These are phyloP conservation scores for Wickerhamiella allomyrinae DNA, from an alignment of 805 yeast species.

Conservation along the genomic window DNA sequence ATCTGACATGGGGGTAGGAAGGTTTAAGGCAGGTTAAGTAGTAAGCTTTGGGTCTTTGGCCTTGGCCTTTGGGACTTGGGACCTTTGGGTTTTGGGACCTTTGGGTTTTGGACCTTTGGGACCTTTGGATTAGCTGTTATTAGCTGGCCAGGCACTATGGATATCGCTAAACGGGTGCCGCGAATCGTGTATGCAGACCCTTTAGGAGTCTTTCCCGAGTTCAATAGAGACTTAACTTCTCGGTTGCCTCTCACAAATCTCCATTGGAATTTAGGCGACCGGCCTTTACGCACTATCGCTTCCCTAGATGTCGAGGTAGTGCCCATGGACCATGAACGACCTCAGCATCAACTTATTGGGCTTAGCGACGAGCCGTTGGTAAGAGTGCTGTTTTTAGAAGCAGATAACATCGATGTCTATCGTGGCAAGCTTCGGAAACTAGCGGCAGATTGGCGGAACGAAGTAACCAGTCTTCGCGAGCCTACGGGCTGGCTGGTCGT, in stretches of 20 bases:
- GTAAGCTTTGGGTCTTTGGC: too few relatives aligned
- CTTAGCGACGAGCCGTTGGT: conserved; percentile 39
- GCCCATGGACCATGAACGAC: conserved; percentile 39
- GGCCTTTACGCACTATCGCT: conserved; percentile 51
- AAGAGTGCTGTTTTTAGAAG: conserved; percentile 52
- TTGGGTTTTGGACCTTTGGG: too few relatives aligned
- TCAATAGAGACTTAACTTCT: conserved; percentile 31
- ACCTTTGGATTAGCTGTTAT: too few relatives aligned
- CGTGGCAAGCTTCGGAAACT: conserved; percentile 69
- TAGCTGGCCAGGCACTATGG: too few relatives aligned
- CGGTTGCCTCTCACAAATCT: conserved; percentile 47
- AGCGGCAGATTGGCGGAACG: conserved; percentile 64
- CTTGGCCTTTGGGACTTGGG: too few relatives aligned
- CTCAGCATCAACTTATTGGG: conserved; percentile 28
- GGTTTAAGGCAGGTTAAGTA: background rate
- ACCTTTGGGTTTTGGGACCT: too few relatives aligned
- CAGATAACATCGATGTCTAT: conserved; percentile 58
- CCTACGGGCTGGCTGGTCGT: conserved; percentile 52
- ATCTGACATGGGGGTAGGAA: background rate
- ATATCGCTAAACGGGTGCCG: background rate
- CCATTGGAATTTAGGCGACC: conserved; percentile 46
- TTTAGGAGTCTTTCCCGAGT: conserved; percentile 37
- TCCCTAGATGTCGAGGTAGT: conserved; percentile 37
- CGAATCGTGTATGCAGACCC: conserved; percentile 62
- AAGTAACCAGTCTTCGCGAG: conserved; percentile 26